phyloP scores from a whole-genome alignment of 106 monocot genomes.

The Chionographis japonica region DNA sequence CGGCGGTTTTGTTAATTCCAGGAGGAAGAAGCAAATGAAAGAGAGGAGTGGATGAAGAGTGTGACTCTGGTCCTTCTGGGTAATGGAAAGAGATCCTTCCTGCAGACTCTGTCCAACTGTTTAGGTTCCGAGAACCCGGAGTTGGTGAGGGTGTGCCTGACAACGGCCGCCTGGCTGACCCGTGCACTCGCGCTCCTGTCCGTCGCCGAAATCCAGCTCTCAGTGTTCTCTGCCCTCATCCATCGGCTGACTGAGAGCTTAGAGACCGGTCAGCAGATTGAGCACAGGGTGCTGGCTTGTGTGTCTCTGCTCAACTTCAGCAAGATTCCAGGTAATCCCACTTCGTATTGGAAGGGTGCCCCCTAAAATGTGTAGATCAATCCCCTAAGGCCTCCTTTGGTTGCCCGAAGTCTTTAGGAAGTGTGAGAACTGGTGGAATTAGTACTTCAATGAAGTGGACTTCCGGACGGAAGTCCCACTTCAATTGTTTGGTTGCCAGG shows the following conservation, averaged over 20 bases:
- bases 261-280: slow-evolving; percentile 3
- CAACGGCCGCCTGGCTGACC: slow-evolving; percentile 44
- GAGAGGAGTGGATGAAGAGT: slow-evolving; percentile 31
- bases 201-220: slow-evolving; percentile 14
- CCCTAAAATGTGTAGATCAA: no score
- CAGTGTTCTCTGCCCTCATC: slow-evolving; percentile 28
- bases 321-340: slow-evolving; percentile 34
- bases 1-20: slow-evolving; percentile 6
- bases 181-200: slow-evolving; percentile 23
- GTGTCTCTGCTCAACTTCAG: slow-evolving; percentile 39
- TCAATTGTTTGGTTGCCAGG: background rate
- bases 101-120: slow-evolving; percentile 30
- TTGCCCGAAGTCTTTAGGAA: no score
- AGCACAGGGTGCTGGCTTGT: slow-evolving; percentile 38
- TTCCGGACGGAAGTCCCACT: background rate
- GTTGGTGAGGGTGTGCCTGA: slow-evolving; percentile 25
- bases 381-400: no score
- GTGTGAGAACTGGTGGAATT: background rate
- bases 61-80: slow-evolving; percentile 26
- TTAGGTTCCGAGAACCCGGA: slow-evolving; percentile 19
- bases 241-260: slow-evolving; percentile 29
- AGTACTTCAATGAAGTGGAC: background rate
- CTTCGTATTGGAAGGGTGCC: background rate
- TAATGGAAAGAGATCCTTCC: slow-evolving; percentile 37
- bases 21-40: slow-evolving; percentile 27